Evolutionary conservation across 73 alveolate genomes (phyloP).

Genomic region (Paramecium sonneborni): DNA sequence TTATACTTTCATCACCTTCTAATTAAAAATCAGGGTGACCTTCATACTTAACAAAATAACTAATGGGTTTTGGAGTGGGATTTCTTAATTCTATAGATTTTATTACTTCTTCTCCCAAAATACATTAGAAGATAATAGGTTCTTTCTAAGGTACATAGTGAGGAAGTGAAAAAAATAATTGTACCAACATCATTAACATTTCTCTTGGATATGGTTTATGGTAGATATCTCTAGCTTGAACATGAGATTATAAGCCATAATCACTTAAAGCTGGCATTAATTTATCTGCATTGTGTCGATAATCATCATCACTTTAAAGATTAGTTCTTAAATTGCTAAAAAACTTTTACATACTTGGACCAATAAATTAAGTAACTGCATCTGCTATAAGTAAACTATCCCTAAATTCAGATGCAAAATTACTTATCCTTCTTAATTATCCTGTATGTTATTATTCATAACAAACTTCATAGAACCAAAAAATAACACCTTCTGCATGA

Average conservation of each 20-base stretch:
- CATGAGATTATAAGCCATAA: conserved; percentile 84
- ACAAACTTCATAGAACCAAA: conserved; percentile 87
- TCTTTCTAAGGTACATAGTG: conserved; percentile 96
- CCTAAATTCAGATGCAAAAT: conserved; percentile 82
- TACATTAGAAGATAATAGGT: conserved; percentile 90
- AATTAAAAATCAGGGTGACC: conserved; percentile 78
- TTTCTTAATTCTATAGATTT: conserved; percentile 89
- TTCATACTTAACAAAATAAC: conserved; percentile 94
- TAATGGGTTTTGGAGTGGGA: conserved; percentile 92
- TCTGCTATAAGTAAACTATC: neutral
- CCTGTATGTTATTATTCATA: conserved; percentile 76
- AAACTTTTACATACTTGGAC: neutral
- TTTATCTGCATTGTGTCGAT: conserved; percentile 85
- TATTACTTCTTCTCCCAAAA: conserved; percentile 93
- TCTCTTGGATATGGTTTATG: conserved; percentile 95
- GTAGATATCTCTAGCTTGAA: conserved; percentile 78
- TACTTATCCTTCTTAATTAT: conserved; percentile 75
- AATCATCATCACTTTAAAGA: conserved; percentile 76
- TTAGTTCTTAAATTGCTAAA: conserved; percentile 25
- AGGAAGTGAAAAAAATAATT: conserved; percentile 94
- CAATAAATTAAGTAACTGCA: conserved; percentile 15
- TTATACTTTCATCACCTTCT: conserved; percentile 83
- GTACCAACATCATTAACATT: conserved; percentile 85
- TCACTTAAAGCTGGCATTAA: conserved; percentile 86
- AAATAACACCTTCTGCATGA: conserved; percentile 90